phyloP scores from a whole-genome alignment of 352 stramenopile genomes.

The Pythium brassicae region DNA sequence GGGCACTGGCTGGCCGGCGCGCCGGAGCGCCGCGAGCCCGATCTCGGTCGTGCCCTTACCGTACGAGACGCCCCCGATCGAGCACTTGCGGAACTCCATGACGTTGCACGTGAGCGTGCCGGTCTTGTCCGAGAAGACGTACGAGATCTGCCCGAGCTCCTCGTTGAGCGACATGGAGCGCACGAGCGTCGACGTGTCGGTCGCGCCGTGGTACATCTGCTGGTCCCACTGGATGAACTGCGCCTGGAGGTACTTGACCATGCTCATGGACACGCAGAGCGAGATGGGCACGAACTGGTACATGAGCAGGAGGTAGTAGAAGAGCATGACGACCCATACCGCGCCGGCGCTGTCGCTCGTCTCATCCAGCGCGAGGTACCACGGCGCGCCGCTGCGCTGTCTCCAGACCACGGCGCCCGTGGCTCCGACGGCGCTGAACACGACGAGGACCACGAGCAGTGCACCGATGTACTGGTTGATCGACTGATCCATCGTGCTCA shows the following conservation, averaged over 20 bases:
- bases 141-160: conserved; percentile 96
- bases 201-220: conserved; percentile 90
- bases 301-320: conserved; percentile 95
- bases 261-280: conserved; percentile 96
- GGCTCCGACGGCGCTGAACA: conserved; percentile 58
- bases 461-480: conserved; percentile 80
- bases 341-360: conserved; percentile 27
- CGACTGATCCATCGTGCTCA: conserved; percentile 80
- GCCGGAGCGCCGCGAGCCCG: conserved; percentile 58
- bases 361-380: conserved; percentile 49
- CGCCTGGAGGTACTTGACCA: conserved; percentile 94
- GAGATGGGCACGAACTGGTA: conserved; percentile 98
- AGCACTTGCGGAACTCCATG: conserved; percentile 96
- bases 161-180: conserved; percentile 93
- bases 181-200: conserved; percentile 88
- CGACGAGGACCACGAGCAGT: conserved; percentile 56
- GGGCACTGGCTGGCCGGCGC: conserved; percentile 53
- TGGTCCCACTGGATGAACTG: conserved; percentile 93
- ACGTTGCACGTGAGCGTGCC: conserved; percentile 99
- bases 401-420: conserved; percentile 64
- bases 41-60: conserved; percentile 84
- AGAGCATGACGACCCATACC: conserved; percentile 83
- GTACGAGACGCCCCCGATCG: conserved; percentile 88
- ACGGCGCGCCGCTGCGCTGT: conserved; percentile 27
- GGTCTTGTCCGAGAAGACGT: conserved; percentile 99